Evolutionary conservation across 768 basidiomycete species (phyloP), one percentile per base, ranked within the genome.

Genomic region (Suillus occidentalis): DNA sequence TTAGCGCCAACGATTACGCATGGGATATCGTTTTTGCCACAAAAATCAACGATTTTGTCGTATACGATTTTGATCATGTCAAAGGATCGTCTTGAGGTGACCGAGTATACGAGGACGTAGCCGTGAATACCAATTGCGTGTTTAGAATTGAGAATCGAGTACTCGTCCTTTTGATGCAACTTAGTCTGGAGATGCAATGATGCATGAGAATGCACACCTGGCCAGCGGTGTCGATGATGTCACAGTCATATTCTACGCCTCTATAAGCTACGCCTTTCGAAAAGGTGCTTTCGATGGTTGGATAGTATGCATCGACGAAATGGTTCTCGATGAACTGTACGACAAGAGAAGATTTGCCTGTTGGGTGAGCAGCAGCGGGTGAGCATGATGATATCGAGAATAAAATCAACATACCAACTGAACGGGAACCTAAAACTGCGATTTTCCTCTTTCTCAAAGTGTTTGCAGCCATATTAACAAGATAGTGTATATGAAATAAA

Each of bases 61-160:
- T 97, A 91, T 59, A 97, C 86, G 73, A 93, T 89, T 74, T 90
- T 87, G 69, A 98, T 85, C 94, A 98, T 97, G 71, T 98, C 90
- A 82, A 97, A 98, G 10, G 93, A 95, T 71, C 89, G 88, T 65
- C 89, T 83, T 22, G 91, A 93, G 5, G 93, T 85, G 77, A 99
- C 94, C 4, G 93, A 93, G 81, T 98, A 99, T 53, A 98, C 96
- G 71, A 99, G 88, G 72, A 99, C 87, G 76, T 92, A 99, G 73
- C 97, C 97, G 73, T 99, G 96, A 71, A 97, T 94, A 61, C 97
- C 97, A 71, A 98, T 94, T 47, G 95, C 95, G 73, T 98, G 93
- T 75, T 95, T 94, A 34, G 92, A 85, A 69, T 94, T 94, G 68
- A 99, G 87, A 64, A 96, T 92, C 22, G 94, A 92, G 80, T 92